phyloP scores from a whole-genome alignment of 2,329 filamentous ascomycete species.

The Talaromyces rugulosus region DNA sequence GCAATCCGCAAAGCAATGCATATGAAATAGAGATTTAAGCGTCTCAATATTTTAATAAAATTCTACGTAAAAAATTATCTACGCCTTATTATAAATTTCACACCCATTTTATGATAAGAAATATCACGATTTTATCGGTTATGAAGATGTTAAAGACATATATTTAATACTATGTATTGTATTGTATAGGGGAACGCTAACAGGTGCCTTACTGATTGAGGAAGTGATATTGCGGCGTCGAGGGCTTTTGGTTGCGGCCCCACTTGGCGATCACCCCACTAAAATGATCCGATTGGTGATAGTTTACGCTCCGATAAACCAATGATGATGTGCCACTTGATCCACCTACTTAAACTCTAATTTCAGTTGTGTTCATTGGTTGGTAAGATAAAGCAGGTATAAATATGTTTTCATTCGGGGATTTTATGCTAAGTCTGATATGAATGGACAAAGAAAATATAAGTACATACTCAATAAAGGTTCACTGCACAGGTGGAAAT shows the following conservation, averaged over 20 bases:
- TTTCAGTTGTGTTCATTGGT: neutral
- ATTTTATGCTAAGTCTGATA: neutral
- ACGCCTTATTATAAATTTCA: too few relatives aligned
- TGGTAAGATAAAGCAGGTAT: neutral
- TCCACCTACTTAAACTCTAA: neutral
- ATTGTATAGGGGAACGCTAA: too few relatives aligned
- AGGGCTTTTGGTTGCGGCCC: neutral
- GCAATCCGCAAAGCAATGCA: neutral
- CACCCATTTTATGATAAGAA: too few relatives aligned
- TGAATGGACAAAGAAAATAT: neutral
- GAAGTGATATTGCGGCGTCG: neutral
- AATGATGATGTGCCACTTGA: neutral
- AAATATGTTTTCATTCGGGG: neutral
- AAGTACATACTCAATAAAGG: neutral
- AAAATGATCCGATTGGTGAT: too few relatives aligned
- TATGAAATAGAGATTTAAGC: neutral
- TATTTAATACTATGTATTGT: too few relatives aligned
- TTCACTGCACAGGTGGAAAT: neutral
- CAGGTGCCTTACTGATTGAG: neutral
- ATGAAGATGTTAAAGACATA: too few relatives aligned
- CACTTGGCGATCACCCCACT: neutral
- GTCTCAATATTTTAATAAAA: neutral
- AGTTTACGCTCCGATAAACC: neutral
- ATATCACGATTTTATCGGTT: too few relatives aligned
- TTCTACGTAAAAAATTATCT: neutral